Evolutionary conservation across 495 filamentous ascomycete genomes (phyloP).

Genomic region (Jackrogersella multiformis): DNA sequence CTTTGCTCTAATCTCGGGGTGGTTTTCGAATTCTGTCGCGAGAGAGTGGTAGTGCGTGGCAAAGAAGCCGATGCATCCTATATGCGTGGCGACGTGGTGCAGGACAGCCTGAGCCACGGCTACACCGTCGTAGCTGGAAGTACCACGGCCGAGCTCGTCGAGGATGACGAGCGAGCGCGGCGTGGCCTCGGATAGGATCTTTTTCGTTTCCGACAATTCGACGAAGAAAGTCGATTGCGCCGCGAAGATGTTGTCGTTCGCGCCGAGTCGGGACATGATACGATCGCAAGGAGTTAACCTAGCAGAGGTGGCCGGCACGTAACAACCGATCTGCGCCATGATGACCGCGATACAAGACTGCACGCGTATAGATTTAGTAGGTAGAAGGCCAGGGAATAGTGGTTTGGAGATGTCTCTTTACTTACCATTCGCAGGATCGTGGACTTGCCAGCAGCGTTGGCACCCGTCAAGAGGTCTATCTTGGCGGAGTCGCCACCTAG

Average conservation of each 20-base stretch:
- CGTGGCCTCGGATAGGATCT: constrained; percentile 95
- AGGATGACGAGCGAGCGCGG: constrained; percentile 96
- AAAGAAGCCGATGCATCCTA: constrained; percentile 96
- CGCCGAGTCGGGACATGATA: constrained; percentile 98
- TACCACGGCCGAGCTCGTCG: constrained; percentile 95
- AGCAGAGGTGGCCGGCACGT: constrained; percentile 85
- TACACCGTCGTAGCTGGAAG: constrained; percentile 92
- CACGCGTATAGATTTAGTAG: constrained; percentile 16
- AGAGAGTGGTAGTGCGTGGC: constrained; percentile 98
- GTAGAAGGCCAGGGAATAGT: constrained; percentile 18
- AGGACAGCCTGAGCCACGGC: constrained; percentile 96
- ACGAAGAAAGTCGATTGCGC: constrained; percentile 99
- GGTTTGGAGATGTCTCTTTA: constrained; percentile 2
- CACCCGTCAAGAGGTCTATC: constrained; percentile 92
- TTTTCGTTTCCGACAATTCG: constrained; percentile 96
- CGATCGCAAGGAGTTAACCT: constrained; percentile 92
- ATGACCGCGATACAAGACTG: constrained; percentile 91
- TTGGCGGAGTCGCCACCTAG: constrained; percentile 83
- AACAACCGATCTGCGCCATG: constrained; percentile 98
- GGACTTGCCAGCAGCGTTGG: constrained; percentile 98
- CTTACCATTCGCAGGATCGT: constrained; percentile 95
- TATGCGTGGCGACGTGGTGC: constrained; percentile 91
- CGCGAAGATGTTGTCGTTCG: constrained; percentile 99
- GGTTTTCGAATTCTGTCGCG: constrained; percentile 84
- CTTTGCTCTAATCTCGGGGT: constrained; percentile 85